Base-by-base conservation (phyloP, 2,329 filamentous ascomycete genomes). In the Hirsutella thompsonii region DNA sequence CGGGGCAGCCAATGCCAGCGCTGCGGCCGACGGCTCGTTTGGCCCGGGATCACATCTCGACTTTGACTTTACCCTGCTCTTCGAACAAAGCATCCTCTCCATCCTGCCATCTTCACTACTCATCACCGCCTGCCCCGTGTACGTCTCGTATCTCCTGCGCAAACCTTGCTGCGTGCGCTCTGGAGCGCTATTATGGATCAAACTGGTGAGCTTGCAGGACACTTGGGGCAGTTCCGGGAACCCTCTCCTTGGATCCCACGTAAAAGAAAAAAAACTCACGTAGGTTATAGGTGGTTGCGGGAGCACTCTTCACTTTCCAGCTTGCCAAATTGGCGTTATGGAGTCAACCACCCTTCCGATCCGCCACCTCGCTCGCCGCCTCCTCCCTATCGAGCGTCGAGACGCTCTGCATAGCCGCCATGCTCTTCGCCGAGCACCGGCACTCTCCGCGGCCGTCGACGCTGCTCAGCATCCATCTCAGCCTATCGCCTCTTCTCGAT, bases 401-500 rank as follows among this genome's bases (percentile, higher is more conserved):
- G 8, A 47, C 50, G 5, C 29, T 56, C 13, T 47, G 42, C 30
- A 42, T 59, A 36, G 43, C 45, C 5, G 41, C 50, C 0, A 42
- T 60, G 13, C 56, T 58, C 3, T 56, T 51, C 40, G 36, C 44
- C 4, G 56, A 62, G 40, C 61, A 64, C 42, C 47, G 46, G 48
- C 61, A 47, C 20, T 55, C 59, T 6, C 51, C 55, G 0, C 55
- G 63, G 3, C 66, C 66, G 0, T 69, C 66, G 0, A 51, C 61
- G 1, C 42, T 69, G 1, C 49, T 70, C 8, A 59, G 52, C 19
- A 45, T 50, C 16, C 70, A 62, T 42, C 47, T 70, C 13, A 51
- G 61, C 33, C 34, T 65, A n/a, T 59, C 60, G 8, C 41, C 63
- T 1, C 49, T 70, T 2, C 52, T 68, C 10, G 67, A 69, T 30